Conservation (phyloP, 202 grass and related monocot species). For the Carex arenaria region DNA sequence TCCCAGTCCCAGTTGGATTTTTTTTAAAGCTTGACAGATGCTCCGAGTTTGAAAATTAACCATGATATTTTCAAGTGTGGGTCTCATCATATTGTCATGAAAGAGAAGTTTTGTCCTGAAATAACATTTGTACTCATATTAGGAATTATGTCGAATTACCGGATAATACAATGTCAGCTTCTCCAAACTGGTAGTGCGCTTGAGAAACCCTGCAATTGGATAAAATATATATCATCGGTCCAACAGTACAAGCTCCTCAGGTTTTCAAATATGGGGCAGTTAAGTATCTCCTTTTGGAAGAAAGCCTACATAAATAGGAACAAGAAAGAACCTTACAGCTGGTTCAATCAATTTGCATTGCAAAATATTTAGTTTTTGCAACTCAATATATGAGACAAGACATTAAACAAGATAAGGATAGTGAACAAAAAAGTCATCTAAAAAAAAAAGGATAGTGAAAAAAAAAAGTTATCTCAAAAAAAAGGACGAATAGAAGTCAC, state of each 20-base stretch:
- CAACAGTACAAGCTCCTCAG: background rate
- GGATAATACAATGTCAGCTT: background rate
- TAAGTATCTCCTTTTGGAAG: background rate
- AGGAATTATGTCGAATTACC: background rate
- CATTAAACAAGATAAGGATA: background rate
- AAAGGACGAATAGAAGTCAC: background rate
- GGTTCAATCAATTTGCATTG: background rate
- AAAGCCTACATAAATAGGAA: background rate
- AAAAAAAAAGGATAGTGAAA: too few species aligned
- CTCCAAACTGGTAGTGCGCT: background rate
- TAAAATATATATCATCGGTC: background rate
- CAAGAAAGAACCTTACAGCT: background rate
- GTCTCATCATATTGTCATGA: too few species aligned
- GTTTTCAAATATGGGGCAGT: background rate
- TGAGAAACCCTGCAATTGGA: background rate
- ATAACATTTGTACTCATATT: background rate
- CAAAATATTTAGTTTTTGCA: background rate
- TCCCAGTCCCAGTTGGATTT: too few species aligned
- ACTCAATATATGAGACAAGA: background rate
- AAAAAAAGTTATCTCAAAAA: too few species aligned
- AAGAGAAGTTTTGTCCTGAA: background rate
- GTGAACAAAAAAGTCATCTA: too few species aligned
- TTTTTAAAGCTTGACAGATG: too few species aligned
- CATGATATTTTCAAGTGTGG: too few species aligned
- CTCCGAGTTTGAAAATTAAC: too few species aligned